Percentiles rank a stretch among this genome's conserved stretches.
Evolutionary conservation across 75 land plant genomes (phyloP).

Genomic region (Picea sitchensis): DNA sequence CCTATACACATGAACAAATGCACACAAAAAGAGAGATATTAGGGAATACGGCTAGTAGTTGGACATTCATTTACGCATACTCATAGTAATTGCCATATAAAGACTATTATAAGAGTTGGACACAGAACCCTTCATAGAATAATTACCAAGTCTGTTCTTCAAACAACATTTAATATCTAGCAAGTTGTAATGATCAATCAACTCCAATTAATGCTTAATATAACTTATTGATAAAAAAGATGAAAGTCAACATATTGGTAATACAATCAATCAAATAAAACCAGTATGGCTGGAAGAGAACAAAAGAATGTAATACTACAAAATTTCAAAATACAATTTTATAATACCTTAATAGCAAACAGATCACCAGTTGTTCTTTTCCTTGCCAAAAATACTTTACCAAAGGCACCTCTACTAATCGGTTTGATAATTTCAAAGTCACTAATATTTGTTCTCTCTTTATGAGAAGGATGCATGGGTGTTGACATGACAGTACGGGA

Average conservation of each 20-base stretch:
- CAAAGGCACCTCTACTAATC: conserved; percentile 74
- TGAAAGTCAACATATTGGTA: not conserved
- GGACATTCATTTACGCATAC: not conserved
- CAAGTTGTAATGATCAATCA: no score
- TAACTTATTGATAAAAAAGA: not conserved
- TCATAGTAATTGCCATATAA: not conserved
- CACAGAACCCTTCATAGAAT: not conserved
- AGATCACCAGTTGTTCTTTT: conserved; percentile 74
- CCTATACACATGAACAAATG: not conserved
- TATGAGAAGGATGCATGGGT: conserved; percentile 25
- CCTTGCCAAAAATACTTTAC: conserved; percentile 68
- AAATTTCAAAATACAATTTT: not conserved
- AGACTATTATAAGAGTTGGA: not conserved
- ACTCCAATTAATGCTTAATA: not conserved
- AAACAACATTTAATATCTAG: not conserved
- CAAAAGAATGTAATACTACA: not conserved
- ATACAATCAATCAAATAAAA: not conserved
- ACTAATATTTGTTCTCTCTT: conserved; percentile 60
- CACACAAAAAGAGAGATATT: not conserved
- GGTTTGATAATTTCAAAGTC: conserved; percentile 77
- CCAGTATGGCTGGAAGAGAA: not conserved
- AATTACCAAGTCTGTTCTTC: not conserved
- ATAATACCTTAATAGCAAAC: conserved; percentile 76
- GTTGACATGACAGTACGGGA: conserved; percentile 30
- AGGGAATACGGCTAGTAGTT: not conserved